Conservation (phyloP, 2,329 filamentous ascomycete species). For the Fusarium sp. region DNA sequence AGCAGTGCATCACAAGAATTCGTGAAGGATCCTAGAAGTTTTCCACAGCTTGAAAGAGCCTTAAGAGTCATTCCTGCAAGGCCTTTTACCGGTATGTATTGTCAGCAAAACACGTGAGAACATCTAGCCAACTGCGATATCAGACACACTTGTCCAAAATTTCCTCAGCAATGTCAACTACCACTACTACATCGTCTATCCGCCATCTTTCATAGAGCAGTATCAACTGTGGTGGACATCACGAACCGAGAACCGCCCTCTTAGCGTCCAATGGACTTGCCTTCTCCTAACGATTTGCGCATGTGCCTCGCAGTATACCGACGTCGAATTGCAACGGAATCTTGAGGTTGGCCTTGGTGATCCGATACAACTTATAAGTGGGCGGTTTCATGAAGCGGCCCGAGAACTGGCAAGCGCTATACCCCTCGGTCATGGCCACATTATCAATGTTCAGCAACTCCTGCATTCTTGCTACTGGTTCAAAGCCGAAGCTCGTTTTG, state of each 20-base stretch:
- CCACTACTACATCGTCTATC: conserved; percentile 53
- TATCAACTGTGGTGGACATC: conserved; percentile 50
- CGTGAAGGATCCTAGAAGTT: conserved; percentile 35
- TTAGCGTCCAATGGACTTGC: conserved; percentile 51
- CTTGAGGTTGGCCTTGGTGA: conserved; percentile 46
- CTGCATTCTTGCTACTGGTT: conserved; percentile 52
- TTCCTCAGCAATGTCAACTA: conserved; percentile 51
- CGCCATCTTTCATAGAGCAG: conserved; percentile 48
- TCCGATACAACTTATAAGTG: conserved; percentile 42
- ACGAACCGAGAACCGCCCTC: conserved; percentile 43
- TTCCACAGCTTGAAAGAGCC: conserved; percentile 46
- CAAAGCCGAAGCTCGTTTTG: conserved; percentile 49
- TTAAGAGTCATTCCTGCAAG: conserved; percentile 46
- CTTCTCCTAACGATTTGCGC: conserved; percentile 52
- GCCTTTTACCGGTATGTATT: conserved; percentile 47
- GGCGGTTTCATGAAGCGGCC: conserved; percentile 47
- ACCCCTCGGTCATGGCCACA: conserved; percentile 46
- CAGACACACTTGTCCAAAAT: conserved; percentile 51
- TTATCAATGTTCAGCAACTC: conserved; percentile 48
- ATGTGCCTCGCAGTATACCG: conserved; percentile 49
- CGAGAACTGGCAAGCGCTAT: conserved; percentile 47
- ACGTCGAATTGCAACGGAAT: conserved; percentile 43
- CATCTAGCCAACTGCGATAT: not conserved
- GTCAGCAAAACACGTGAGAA: not conserved
- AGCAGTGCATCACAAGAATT: conserved; percentile 35